A percentile compares a stretch with the other conserved stretches of the same genome.
phyloP scores from a whole-genome alignment of 768 basidiomycete species.

The Dendrothele bispora region DNA sequence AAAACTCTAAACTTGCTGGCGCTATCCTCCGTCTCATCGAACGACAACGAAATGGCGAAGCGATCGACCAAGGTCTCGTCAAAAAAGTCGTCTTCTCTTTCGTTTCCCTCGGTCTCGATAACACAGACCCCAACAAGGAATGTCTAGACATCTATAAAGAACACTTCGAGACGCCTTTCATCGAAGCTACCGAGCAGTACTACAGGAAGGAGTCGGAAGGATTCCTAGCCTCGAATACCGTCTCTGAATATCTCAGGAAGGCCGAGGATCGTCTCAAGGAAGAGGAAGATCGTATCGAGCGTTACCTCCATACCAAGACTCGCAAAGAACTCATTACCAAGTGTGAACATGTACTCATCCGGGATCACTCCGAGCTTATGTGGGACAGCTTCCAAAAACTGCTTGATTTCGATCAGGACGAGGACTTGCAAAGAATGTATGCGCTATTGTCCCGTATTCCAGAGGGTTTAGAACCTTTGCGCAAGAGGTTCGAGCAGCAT shows the following conservation, averaged over 20 bases:
- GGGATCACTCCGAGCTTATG: conserved; percentile 81
- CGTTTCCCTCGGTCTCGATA: conserved; percentile 92
- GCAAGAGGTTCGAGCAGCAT: conserved; percentile 92
- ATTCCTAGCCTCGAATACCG: conserved; percentile 85
- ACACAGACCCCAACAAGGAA: conserved; percentile 86
- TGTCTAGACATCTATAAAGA: conserved; percentile 93
- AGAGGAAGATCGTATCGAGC: conserved; percentile 93
- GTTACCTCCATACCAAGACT: conserved; percentile 91
- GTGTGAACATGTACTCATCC: conserved; percentile 92
- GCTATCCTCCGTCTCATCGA: conserved; percentile 91
- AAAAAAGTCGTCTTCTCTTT: conserved; percentile 96
- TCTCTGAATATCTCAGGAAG: conserved; percentile 94
- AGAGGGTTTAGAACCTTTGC: conserved; percentile 86
- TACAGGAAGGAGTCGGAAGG: conserved; percentile 91
- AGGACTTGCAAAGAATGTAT: conserved; percentile 96
- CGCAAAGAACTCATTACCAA: conserved; percentile 76
- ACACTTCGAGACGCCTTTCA: conserved; percentile 88
- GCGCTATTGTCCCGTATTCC: conserved; percentile 84
- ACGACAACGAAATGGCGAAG: conserved; percentile 90
- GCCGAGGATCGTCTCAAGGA: conserved; percentile 91
- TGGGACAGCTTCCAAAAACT: conserved; percentile 91
- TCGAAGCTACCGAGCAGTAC: conserved; percentile 85
- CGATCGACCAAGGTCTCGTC: conserved; percentile 87
- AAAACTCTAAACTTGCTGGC: conserved; percentile 77
- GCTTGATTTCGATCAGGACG: conserved; percentile 91